These are phyloP conservation scores for Phytomonas serpens DNA, from an alignment of 208 protist genomes.

Conservation along the genomic window DNA sequence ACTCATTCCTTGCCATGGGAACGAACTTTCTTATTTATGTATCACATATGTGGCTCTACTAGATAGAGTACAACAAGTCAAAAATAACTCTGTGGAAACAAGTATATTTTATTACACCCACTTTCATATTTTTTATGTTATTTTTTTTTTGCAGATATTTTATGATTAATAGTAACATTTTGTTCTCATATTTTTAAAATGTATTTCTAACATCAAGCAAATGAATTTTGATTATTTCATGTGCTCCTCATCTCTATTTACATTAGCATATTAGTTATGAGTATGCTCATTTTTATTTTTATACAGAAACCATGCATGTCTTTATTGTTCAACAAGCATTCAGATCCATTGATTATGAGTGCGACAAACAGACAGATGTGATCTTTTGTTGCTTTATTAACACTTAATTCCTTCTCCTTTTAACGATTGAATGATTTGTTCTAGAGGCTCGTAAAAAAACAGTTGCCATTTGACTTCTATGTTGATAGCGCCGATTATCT, in stretches of 20 bases:
- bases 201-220: slow-evolving; percentile 1
- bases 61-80: not conserved
- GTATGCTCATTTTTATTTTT: not conserved
- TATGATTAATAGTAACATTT: slow-evolving; percentile 5
- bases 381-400: not conserved
- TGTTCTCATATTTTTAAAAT: not conserved
- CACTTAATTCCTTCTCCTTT: not conserved
- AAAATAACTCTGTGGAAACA: not conserved
- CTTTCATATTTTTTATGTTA: not conserved
- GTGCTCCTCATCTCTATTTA: not conserved
- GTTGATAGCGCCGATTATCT: not conserved
- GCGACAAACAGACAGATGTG: not conserved
- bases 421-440: not conserved
- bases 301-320: not conserved
- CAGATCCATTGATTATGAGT: not conserved
- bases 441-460: not conserved
- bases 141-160: too few species aligned
- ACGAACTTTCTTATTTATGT: not conserved
- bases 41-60: not conserved
- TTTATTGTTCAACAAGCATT: not conserved
- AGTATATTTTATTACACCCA: not conserved
- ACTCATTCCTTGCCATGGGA: too few species aligned
- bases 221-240: not conserved
- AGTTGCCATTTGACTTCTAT: not conserved
- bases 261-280: not conserved